Evolutionary conservation across 352 stramenopile species (phyloP).

Genomic region (Pythium insidiosum): DNA sequence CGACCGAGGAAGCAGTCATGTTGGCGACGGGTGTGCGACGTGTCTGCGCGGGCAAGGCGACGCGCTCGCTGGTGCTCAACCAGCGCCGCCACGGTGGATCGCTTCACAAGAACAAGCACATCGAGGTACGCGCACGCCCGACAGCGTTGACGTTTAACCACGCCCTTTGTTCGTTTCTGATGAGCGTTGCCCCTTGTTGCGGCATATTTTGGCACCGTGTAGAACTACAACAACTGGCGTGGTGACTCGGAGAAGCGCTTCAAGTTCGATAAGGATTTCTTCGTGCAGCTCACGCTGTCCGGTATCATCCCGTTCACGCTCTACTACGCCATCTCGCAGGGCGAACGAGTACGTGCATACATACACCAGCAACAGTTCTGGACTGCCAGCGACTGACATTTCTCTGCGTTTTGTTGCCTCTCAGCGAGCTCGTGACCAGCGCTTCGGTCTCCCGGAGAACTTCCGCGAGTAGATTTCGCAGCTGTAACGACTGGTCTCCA

Average conservation of each 20-base stretch:
- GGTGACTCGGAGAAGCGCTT: constrained; percentile 81
- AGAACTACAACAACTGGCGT: constrained; percentile 86
- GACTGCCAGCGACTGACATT: background rate
- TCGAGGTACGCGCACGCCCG: constrained; percentile 37
- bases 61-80: constrained; percentile 38
- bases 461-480: constrained; percentile 35
- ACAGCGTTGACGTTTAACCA: too few relatives aligned
- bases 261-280: constrained; percentile 64
- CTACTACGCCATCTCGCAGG: constrained; percentile 52
- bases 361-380: too few relatives aligned
- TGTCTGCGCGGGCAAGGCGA: constrained; percentile 24
- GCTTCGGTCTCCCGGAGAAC: constrained; percentile 39
- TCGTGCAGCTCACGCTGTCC: constrained; percentile 38
- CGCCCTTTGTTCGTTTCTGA: too few relatives aligned
- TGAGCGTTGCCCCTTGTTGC: too few relatives aligned
- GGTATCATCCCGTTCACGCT: constrained; percentile 46
- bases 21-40: constrained; percentile 42
- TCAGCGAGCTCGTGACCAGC: constrained; percentile 33
- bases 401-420: background rate
- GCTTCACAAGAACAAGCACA: constrained; percentile 78
- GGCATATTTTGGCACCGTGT: background rate
- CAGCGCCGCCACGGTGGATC: constrained; percentile 70
- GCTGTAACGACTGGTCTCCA: background rate
- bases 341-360: constrained; percentile 62
- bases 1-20: constrained; percentile 15